Conservation (phyloP, 176 grass and related monocot species). For the Luzula sylvatica region DNA sequence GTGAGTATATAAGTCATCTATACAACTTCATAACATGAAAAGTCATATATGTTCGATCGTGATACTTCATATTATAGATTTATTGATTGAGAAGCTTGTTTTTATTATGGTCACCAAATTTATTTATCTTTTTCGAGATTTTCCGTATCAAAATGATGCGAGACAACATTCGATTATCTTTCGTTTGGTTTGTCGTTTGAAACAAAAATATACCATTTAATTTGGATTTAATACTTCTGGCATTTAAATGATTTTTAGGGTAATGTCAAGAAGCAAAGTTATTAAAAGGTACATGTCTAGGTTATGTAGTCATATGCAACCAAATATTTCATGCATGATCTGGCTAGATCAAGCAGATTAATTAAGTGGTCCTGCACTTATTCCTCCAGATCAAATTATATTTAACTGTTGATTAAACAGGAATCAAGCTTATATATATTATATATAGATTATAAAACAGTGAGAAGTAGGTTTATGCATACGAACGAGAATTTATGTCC, state of each 20-base stretch:
- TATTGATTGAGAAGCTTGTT: too few relatives aligned
- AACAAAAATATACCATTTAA: neutral
- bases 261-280: neutral
- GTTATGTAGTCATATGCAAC: slow-evolving; percentile 14
- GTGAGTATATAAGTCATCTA: too few relatives aligned
- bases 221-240: too few relatives aligned
- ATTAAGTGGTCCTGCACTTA: too few relatives aligned
- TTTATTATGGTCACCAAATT: too few relatives aligned
- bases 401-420: neutral
- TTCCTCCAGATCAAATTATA: too few relatives aligned
- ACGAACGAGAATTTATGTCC: slow-evolving; percentile 14
- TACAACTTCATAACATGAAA: too few relatives aligned
- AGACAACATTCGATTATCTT: slow-evolving; percentile 8
- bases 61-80: too few relatives aligned
- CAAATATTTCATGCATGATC: slow-evolving; percentile 1
- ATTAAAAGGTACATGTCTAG: slow-evolving; percentile 11
- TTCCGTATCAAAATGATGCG: neutral
- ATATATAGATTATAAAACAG: slow-evolving; percentile 1
- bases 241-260: too few relatives aligned
- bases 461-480: slow-evolving; percentile 17
- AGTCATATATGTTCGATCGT: too few relatives aligned
- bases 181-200: slow-evolving; percentile 15
- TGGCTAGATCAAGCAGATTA: neutral
- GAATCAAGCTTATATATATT: neutral
- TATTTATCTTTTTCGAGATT: too few relatives aligned